These are phyloP conservation scores for Sugiyamaella boreocaroliniensis DNA, from an alignment of 805 yeast species.

Conservation along the genomic window DNA sequence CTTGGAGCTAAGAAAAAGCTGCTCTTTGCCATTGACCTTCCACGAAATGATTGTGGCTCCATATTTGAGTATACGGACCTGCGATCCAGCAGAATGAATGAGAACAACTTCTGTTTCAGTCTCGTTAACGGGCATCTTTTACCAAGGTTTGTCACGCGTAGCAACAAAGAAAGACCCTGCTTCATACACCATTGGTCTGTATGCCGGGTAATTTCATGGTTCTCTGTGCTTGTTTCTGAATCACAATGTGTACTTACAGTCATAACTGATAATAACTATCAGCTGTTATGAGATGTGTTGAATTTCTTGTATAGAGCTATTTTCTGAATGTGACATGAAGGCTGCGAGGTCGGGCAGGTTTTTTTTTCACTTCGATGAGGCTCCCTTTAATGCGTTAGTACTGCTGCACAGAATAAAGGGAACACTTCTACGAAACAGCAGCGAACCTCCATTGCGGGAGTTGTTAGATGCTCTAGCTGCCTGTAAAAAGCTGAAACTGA, in stretches of 20 bases:
- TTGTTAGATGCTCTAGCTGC: neutral
- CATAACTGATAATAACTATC: neutral
- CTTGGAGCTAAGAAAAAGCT: slow-evolving; percentile 56
- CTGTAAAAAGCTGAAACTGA: neutral
- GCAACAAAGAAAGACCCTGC: neutral
- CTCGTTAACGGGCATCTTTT: slow-evolving; percentile 58
- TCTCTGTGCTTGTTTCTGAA: too few species aligned
- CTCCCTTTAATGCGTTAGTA: neutral
- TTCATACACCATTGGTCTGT: neutral
- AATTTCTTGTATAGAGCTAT: neutral
- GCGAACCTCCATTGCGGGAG: neutral
- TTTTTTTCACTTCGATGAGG: neutral
- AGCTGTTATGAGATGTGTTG: neutral
- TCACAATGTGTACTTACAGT: too few species aligned
- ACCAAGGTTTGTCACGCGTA: neutral
- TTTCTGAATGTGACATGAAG: neutral
- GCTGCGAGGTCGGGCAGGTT: neutral
- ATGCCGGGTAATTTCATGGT: neutral
- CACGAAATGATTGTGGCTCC: slow-evolving; percentile 91
- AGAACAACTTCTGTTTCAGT: slow-evolving; percentile 56
- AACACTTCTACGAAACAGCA: neutral
- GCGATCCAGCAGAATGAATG: slow-evolving; percentile 47
- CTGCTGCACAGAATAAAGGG: neutral
- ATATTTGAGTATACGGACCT: slow-evolving; percentile 64
- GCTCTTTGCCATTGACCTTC: slow-evolving; percentile 65